Conservation (phyloP, 2,329 filamentous ascomycete species). For the Ophiostoma angusticollis region DNA sequence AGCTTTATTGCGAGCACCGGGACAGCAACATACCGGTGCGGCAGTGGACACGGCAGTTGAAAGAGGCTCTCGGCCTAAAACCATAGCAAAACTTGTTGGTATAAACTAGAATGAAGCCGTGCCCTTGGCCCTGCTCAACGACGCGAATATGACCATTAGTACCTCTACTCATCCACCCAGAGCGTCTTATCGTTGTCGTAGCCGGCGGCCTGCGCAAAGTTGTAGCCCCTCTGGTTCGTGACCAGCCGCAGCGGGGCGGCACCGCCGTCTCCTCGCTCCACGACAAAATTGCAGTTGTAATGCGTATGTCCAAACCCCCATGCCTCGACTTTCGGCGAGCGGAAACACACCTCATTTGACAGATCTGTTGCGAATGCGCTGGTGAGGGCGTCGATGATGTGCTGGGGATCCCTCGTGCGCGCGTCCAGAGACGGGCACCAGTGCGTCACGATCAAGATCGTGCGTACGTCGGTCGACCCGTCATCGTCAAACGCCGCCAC, state of each 20-base stretch:
- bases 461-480: constrained; percentile 6
- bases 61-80: too few relatives aligned
- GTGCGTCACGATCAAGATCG: constrained; percentile 29
- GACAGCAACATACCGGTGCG: background rate
- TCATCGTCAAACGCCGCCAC: constrained; percentile 18
- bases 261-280: constrained; percentile 7
- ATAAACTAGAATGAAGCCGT: too few relatives aligned
- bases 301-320: constrained; percentile 40
- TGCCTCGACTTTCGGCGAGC: constrained; percentile 21
- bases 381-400: constrained; percentile 17
- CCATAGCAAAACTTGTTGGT: too few relatives aligned
- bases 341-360: constrained; percentile 23
- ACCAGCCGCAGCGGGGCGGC: constrained; percentile 18
- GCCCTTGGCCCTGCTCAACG: too few relatives aligned
- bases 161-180: too few relatives aligned
- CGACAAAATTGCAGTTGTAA: constrained; percentile 29
- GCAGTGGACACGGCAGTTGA: too few relatives aligned
- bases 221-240: constrained; percentile 18
- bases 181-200: constrained; percentile 22
- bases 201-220: constrained; percentile 23
- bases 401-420: constrained; percentile 22
- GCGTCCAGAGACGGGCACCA: constrained; percentile 26
- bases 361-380: constrained; percentile 30
- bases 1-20: background rate
- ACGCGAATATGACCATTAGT: too few relatives aligned